phyloP scores from a whole-genome alignment of 495 filamentous ascomycete species.

The Daldinia concentrica region DNA sequence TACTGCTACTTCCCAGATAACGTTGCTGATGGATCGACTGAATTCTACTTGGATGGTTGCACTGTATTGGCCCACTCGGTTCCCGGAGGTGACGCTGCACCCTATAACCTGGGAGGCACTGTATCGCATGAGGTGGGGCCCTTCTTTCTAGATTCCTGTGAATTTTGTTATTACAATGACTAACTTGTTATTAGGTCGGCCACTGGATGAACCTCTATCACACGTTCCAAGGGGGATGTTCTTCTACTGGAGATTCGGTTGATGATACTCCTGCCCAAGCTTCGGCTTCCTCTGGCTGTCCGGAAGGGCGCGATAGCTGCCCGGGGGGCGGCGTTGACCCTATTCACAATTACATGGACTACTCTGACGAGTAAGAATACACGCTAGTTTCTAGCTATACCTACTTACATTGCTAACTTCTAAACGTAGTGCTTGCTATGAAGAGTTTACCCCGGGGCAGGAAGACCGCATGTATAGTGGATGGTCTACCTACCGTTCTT shows the following conservation, averaged over 20 bases:
- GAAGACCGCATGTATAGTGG: conserved; percentile 55
- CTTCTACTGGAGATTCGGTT: conserved; percentile 63
- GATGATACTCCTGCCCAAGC: conserved; percentile 67
- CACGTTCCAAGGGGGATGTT: conserved; percentile 71
- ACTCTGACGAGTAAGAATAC: conserved; percentile 62
- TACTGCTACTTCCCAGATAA: conserved; percentile 64
- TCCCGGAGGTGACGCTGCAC: conserved; percentile 59
- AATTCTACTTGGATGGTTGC: conserved; percentile 67
- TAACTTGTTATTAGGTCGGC: too few relatives aligned
- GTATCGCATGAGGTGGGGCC: too few relatives aligned
- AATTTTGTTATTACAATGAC: too few relatives aligned
- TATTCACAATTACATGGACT: conserved; percentile 75
- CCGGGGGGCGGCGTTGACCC: conserved; percentile 61
- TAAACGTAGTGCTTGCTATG: conserved; percentile 50
- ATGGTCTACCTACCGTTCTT: conserved; percentile 56
- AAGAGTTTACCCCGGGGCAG: conserved; percentile 59
- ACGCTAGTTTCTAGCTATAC: not conserved
- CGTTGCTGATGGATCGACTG: conserved; percentile 44
- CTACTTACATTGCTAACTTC: conserved; percentile 13
- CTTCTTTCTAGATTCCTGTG: too few relatives aligned
- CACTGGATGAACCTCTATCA: too few relatives aligned
- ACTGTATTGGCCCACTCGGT: conserved; percentile 63
- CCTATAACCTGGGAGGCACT: conserved; percentile 68
- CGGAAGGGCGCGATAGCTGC: conserved; percentile 63
- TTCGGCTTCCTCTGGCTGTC: conserved; percentile 66